Evolutionary conservation across 2,329 filamentous ascomycete species (phyloP), one percentile per base, ranked within the genome.

Genomic region (Colletotrichum magnum): DNA sequence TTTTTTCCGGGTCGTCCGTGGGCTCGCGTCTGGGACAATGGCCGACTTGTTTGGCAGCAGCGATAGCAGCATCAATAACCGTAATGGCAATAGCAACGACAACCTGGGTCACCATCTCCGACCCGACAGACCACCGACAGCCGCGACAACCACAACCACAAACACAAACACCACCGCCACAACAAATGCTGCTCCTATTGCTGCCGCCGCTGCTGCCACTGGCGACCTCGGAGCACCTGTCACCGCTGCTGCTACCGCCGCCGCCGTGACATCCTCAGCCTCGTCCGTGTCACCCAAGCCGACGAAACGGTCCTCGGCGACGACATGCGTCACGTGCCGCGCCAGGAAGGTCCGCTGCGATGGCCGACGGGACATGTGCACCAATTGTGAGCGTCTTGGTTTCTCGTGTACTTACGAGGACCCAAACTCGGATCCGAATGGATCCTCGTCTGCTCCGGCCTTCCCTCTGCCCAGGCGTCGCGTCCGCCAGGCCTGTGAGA

Each of bases 291-390:
- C 67, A 51, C 68, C 68, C 26, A 70, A 70, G 61, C 68, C 72
- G 51, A 57, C 78, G 26, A 83, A 83, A 71, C 82, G 83, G 65
- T 81, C 81, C 48, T 82, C 81, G 18, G 77, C 82, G 41, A 88
- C 82, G 43, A 88, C 86, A n/a, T 88, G 86, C 75, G 81, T 84
- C 71, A 87, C 86, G 12, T 88, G 86, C 71, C 84, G 86, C 24
- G 81, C 84, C 57, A 85, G 87, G 74, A 89, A 89, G 77, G 87
- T 89, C 21, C 86, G 87, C 56, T 89, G 87, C 78, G 86, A 89
- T 74, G 86, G 87, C 43, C 80, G 83, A 13, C 84, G 84, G 48
- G 81, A 84, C 58, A 78, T 86, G 68, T 89, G 87, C 76, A 84
- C 85, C 77, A 89, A 88, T 77, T 89, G 87, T 77, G 85, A 88